Base-by-base conservation (phyloP, 306 rosid genomes). In the Betula pendula region DNA sequence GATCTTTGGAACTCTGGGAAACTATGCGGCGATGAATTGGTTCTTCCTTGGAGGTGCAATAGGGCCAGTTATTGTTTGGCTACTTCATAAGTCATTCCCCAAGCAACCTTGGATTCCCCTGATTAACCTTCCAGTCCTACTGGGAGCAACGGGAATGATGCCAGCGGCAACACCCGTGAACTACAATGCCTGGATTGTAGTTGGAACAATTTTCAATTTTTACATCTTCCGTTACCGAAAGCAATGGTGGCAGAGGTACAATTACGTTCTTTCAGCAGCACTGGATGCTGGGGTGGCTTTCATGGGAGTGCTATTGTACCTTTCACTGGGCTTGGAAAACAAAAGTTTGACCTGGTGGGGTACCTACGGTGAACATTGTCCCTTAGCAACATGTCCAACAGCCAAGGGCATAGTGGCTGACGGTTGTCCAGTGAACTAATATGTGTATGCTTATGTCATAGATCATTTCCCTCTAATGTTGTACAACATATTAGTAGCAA, bases 171-270 rank as follows among this genome's bases (percentile, higher is more conserved):
- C 97, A 33, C 35, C 94, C 52, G 48, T 92, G 89, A 92, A 92
- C 90, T 92, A 84, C 89, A 92, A 92, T 62, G 44, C 92, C 10
- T 92, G 96, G 97, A 76, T 92, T 20, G 1, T 89, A 1, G 72
- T 89, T 0, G 97, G 97, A 24, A 90, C 92, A 0, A 69, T 92
- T 8, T 92, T 92, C 87, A 92, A 92, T 83, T 92, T 84, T 82
- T 92, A 89, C 49, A 51, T 92, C 42, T 92, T 87, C 84, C 90
- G 91, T 5, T 92, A 92, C 85, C 75, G 87, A 67, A 92, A 90
- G 82, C 55, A 71, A 1, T 92, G 97, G 96, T 92, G 97, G 96
- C 97, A 89, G 87, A 90, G 89, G 77, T 92, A 92, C 85, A 92
- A 92, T 82, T 89, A 92, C 70, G 83, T 90, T 77, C 87, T 92